Evolutionary conservation across 2,329 filamentous ascomycete species (phyloP).

Genomic region (Pseudohalonectria lignicola): DNA sequence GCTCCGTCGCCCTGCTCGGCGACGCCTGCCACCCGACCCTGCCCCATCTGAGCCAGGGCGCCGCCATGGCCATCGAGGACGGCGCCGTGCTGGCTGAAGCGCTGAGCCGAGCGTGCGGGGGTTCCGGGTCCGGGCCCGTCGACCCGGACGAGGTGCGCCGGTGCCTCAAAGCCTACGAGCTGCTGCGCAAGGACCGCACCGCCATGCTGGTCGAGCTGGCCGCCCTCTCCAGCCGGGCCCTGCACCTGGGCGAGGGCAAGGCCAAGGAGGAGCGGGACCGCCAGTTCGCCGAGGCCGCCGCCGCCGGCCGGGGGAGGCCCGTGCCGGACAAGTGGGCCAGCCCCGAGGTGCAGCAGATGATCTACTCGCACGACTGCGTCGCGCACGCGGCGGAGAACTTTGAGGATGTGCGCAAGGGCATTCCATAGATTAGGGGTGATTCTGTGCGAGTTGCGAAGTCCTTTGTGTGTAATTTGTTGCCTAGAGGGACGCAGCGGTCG

Average conservation of each 20-base stretch:
- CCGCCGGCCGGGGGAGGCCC: slow-evolving; percentile 25
- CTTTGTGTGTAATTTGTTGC: no score
- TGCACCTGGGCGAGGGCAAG: slow-evolving; percentile 47
- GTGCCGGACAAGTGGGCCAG: slow-evolving; percentile 62
- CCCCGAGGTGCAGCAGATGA: slow-evolving; percentile 55
- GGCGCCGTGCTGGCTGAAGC: slow-evolving; percentile 47
- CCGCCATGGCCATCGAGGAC: slow-evolving; percentile 59
- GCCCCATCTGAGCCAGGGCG: slow-evolving; percentile 56
- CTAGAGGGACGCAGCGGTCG: no score
- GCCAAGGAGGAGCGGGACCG: slow-evolving; percentile 48
- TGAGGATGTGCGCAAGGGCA: slow-evolving; percentile 29
- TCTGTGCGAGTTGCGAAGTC: no score
- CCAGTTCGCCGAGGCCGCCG: slow-evolving; percentile 38
- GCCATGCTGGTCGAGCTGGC: slow-evolving; percentile 41
- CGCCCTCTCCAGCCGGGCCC: slow-evolving; percentile 35
- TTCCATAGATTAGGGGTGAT: slow-evolving; percentile 9
- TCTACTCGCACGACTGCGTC: slow-evolving; percentile 54
- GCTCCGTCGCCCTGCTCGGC: slow-evolving; percentile 45
- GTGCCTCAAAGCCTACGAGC: slow-evolving; percentile 42
- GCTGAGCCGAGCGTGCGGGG: slow-evolving; percentile 25
- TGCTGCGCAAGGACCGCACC: slow-evolving; percentile 43
- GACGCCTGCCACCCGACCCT: slow-evolving; percentile 59
- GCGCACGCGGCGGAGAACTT: slow-evolving; percentile 41
- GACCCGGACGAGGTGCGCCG: slow-evolving; percentile 27
- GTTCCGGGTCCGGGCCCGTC: slow-evolving; percentile 10